Conservation (phyloP, 306 rosid genomes). For the Fragaria nilgerrensis region DNA sequence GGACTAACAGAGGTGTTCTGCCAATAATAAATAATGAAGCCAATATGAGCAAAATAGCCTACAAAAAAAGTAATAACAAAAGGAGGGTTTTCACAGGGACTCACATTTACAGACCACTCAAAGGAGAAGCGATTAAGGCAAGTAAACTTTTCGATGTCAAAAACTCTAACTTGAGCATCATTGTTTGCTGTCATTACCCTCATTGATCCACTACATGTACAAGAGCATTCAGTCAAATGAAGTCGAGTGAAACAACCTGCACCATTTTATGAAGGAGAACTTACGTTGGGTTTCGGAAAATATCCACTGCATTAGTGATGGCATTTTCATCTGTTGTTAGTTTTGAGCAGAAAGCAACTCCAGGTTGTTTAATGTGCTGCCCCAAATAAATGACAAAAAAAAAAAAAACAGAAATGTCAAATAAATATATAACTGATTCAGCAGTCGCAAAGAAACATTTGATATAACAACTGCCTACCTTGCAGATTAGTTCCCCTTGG, state of each 20-base stretch:
- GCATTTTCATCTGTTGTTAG: slow-evolving; percentile 72
- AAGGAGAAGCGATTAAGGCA: slow-evolving; percentile 62
- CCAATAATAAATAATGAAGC: slow-evolving; percentile 8
- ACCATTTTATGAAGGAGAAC: slow-evolving; percentile 14
- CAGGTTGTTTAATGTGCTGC: slow-evolving; percentile 66
- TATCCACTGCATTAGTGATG: slow-evolving; percentile 88
- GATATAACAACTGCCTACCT: slow-evolving; percentile 41
- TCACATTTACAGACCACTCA: slow-evolving; percentile 95
- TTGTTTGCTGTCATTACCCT: slow-evolving; percentile 81
- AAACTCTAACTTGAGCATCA: slow-evolving; percentile 78
- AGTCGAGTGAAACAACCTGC: background rate
- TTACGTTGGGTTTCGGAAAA: slow-evolving; percentile 56
- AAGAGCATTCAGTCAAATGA: slow-evolving; percentile 17
- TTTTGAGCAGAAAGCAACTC: slow-evolving; percentile 82
- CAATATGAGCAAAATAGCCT: background rate
- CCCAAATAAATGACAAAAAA: background rate
- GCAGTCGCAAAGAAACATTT: background rate
- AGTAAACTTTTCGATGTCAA: slow-evolving; percentile 56
- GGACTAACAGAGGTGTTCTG: slow-evolving; percentile 81
- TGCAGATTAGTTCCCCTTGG: slow-evolving; percentile 94
- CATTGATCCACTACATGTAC: slow-evolving; percentile 62
- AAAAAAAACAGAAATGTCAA: slow-evolving; percentile 2
- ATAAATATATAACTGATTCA: background rate
- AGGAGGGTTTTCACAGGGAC: slow-evolving; percentile 28
- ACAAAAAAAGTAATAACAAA: background rate